These are phyloP conservation scores for Colletotrichum aenigma DNA, from an alignment of 2,329 filamentous ascomycete species.

Conservation along the genomic window DNA sequence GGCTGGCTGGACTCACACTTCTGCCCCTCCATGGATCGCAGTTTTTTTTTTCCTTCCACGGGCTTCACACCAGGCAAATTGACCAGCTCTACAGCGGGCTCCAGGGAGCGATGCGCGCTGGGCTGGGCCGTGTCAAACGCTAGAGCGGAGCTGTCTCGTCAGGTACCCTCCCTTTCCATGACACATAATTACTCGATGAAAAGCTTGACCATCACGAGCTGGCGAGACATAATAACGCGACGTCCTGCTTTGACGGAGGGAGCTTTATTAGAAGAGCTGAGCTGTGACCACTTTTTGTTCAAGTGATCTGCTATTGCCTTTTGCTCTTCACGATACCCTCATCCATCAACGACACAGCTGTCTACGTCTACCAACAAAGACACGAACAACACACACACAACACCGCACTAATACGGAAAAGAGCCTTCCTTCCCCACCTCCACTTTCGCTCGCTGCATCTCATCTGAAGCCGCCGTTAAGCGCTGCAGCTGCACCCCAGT, in stretches of 20 bases:
- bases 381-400: background rate
- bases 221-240: slow-evolving; percentile 22
- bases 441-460: background rate
- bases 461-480: background rate
- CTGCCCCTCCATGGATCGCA: background rate
- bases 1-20: background rate
- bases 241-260: background rate
- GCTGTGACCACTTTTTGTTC: background rate
- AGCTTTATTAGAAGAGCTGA: background rate
- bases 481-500: background rate
- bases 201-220: slow-evolving; percentile 31
- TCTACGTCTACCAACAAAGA: background rate
- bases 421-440: background rate
- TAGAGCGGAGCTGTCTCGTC: slow-evolving; percentile 17
- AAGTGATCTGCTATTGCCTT: background rate
- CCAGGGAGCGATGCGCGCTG: background rate
- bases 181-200: slow-evolving; percentile 42
- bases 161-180: slow-evolving; percentile 25
- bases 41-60: background rate
- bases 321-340: slow-evolving; percentile 3
- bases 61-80: background rate
- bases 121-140: slow-evolving; percentile 9
- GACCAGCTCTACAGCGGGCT: background rate
- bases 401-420: background rate
- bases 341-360: background rate